phyloP scores from a whole-genome alignment of 257 asterid genomes.

The Ilex aquifolium region DNA sequence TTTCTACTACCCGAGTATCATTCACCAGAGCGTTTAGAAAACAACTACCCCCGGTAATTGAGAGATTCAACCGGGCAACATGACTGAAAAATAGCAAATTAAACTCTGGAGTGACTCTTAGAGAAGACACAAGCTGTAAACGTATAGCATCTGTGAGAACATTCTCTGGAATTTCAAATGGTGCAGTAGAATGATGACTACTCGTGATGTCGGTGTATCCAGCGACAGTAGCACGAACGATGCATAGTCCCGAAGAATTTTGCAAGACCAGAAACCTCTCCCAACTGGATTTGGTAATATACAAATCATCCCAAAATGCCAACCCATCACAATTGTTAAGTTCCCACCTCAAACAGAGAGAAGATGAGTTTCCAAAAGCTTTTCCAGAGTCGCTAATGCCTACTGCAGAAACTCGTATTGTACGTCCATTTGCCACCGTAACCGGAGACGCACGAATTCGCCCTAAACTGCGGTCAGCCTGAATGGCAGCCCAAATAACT shows the following conservation, averaged over 20 bases:
- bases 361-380: constrained; percentile 82
- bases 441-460: constrained; percentile 57
- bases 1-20: constrained; percentile 50
- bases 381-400: constrained; percentile 65
- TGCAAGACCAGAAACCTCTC: constrained; percentile 70
- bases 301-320: constrained; percentile 47
- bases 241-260: constrained; percentile 69
- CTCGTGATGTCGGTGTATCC: constrained; percentile 37
- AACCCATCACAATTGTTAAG: constrained; percentile 59
- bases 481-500: constrained; percentile 53
- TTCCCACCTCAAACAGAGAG: constrained; percentile 71
- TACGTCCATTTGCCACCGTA: constrained; percentile 83
- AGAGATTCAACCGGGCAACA: constrained; percentile 67
- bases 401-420: constrained; percentile 71
- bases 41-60: constrained; percentile 83
- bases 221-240: constrained; percentile 50
- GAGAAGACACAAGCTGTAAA: constrained; percentile 77
- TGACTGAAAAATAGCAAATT: constrained; percentile 64
- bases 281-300: constrained; percentile 62
- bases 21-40: constrained; percentile 54
- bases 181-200: constrained; percentile 25
- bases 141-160: constrained; percentile 67
- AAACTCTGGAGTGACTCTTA: constrained; percentile 63
- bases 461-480: constrained; percentile 56
- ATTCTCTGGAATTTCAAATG: constrained; percentile 22